Evolutionary conservation across 2,329 filamentous ascomycete genomes (phyloP).

Genomic region (Purpureocillium lavendulum): DNA sequence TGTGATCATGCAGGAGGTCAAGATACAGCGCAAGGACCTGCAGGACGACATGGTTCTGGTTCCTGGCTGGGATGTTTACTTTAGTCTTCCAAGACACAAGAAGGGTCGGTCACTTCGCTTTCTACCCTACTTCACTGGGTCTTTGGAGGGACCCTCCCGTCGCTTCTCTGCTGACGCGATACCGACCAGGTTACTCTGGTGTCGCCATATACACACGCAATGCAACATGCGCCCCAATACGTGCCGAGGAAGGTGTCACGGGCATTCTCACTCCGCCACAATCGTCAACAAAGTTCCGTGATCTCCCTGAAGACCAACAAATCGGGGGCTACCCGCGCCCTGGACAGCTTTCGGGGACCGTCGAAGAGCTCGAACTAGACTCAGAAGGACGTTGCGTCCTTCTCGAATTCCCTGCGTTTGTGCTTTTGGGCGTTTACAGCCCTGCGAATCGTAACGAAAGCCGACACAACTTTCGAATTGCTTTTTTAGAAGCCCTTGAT

Average conservation of each 20-base stretch:
- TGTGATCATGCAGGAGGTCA: slow-evolving; percentile 89
- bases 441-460: slow-evolving; percentile 82
- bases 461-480: slow-evolving; percentile 72
- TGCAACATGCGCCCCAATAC: slow-evolving; percentile 73
- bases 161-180: neutral
- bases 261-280: slow-evolving; percentile 70
- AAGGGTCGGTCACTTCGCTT: slow-evolving; percentile 62
- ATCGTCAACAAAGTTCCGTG: slow-evolving; percentile 61
- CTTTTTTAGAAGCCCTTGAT: slow-evolving; percentile 74
- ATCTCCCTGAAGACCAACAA: slow-evolving; percentile 63
- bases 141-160: too few species aligned
- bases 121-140: too few species aligned
- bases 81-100: slow-evolving; percentile 87
- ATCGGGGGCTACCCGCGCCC: slow-evolving; percentile 82
- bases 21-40: slow-evolving; percentile 89
- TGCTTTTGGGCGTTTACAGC: slow-evolving; percentile 86
- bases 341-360: slow-evolving; percentile 52
- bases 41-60: slow-evolving; percentile 93
- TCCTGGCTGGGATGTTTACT: slow-evolving; percentile 92
- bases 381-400: slow-evolving; percentile 87
- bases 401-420: slow-evolving; percentile 90
- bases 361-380: slow-evolving; percentile 70
- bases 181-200: slow-evolving; percentile 74
- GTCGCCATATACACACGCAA: slow-evolving; percentile 94
- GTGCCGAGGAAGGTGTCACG: slow-evolving; percentile 88